Evolutionary conservation across 164 flowering plant species (phyloP).

Genomic region (Umbellularia californica): DNA sequence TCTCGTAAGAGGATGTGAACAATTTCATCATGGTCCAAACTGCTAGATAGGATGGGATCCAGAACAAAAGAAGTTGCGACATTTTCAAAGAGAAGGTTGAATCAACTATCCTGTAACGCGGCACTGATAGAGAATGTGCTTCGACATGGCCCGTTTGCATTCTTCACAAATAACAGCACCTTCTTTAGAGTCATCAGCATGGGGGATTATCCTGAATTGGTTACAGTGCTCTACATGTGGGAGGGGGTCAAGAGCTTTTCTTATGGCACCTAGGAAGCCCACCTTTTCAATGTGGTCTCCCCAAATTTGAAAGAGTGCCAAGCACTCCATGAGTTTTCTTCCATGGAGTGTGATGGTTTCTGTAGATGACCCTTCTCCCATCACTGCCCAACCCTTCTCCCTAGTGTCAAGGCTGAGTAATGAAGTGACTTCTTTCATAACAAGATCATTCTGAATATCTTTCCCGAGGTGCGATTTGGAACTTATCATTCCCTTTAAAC

Average conservation of each 20-base stretch:
- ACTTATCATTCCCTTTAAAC: constrained; percentile 54
- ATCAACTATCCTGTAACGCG: constrained; percentile 10
- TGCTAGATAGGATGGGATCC: neutral
- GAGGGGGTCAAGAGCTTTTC: constrained; percentile 29
- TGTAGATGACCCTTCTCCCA: constrained; percentile 40
- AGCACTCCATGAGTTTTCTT: constrained; percentile 26
- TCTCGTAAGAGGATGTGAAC: neutral
- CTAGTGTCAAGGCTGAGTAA: constrained; percentile 32
- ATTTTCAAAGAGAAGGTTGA: neutral
- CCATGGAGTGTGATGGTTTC: constrained; percentile 38
- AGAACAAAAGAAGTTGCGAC: neutral
- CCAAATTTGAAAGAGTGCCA: constrained; percentile 35
- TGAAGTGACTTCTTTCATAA: constrained; percentile 37
- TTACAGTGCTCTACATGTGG: constrained; percentile 26
- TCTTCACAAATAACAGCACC: constrained; percentile 34
- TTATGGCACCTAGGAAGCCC: constrained; percentile 49
- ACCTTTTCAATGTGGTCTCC: constrained; percentile 26
- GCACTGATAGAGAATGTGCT: constrained; percentile 43
- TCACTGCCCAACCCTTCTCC: constrained; percentile 12
- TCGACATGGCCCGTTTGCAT: constrained; percentile 56
- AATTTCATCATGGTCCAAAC: neutral
- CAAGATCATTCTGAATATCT: constrained; percentile 18
- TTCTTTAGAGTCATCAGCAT: constrained; percentile 20
- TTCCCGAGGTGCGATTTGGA: constrained; percentile 30
- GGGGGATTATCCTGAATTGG: constrained; percentile 18